Evolutionary conservation across 345 rosid genomes (phyloP).

Genomic region (Excoecaria agallocha): DNA sequence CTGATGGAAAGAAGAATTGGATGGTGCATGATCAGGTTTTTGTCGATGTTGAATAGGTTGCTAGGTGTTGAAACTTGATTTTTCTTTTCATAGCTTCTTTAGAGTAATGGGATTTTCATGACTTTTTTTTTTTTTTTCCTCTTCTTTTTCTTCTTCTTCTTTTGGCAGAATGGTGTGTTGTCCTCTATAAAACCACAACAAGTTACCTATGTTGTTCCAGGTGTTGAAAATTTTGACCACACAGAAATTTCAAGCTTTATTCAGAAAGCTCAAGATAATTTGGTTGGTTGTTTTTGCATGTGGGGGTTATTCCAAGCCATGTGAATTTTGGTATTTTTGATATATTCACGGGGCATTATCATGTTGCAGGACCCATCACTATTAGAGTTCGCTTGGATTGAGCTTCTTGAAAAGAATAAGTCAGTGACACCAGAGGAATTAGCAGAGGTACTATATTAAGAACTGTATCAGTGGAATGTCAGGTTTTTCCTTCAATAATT

Average conservation of each 20-base stretch:
- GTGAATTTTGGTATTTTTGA: neutral
- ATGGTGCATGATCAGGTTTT: conserved; percentile 98
- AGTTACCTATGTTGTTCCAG: conserved; percentile 78
- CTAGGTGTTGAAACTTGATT: conserved; percentile 45
- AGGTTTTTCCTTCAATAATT: conserved; percentile 32
- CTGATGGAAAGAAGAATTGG: conserved; percentile 98
- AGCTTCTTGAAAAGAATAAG: conserved; percentile 83
- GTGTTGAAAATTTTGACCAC: conserved; percentile 70
- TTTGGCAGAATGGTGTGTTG: conserved; percentile 66
- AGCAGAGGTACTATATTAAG: conserved; percentile 65
- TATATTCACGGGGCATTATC: conserved; percentile 7
- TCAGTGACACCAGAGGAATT: conserved; percentile 79
- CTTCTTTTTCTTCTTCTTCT: too few relatives aligned
- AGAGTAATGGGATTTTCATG: neutral
- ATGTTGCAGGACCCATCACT: conserved; percentile 67
- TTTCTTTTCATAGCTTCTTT: neutral
- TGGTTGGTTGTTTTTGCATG: conserved; percentile 53
- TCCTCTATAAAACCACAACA: conserved; percentile 87
- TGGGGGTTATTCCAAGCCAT: conserved; percentile 3
- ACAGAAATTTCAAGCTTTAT: conserved; percentile 59
- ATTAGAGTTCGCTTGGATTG: conserved; percentile 93
- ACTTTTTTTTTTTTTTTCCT: too few relatives aligned
- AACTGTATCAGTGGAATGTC: conserved; percentile 6
- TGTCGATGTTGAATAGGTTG: conserved; percentile 44
- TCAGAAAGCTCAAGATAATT: conserved; percentile 61